Percentiles rank a stretch among this genome's conserved stretches.
phyloP scores from a whole-genome alignment of 2,329 filamentous ascomycete species.

The Dendrostoma leiphaemia region DNA sequence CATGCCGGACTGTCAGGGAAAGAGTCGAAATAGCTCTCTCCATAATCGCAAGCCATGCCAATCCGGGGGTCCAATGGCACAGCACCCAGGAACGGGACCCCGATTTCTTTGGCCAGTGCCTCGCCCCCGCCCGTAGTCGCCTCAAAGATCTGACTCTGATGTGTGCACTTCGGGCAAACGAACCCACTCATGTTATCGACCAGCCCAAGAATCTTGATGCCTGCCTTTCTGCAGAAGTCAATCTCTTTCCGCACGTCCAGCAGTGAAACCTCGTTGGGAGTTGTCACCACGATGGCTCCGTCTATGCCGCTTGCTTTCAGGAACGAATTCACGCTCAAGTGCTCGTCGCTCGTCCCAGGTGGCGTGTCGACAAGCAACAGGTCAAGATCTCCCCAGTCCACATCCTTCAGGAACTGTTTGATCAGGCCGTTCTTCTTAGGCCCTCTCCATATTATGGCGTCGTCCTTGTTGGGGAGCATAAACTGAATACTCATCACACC shows the following conservation, averaged over 20 bases:
- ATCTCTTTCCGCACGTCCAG: slow-evolving; percentile 96
- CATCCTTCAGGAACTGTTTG: slow-evolving; percentile 96
- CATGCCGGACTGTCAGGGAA: slow-evolving; percentile 94
- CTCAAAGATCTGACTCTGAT: slow-evolving; percentile 81
- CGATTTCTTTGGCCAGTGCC: slow-evolving; percentile 79
- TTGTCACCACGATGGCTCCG: slow-evolving; percentile 89
- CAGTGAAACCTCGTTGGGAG: slow-evolving; percentile 89
- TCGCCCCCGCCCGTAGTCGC: slow-evolving; percentile 86
- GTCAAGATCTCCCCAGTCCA: slow-evolving; percentile 95
- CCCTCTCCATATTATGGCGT: slow-evolving; percentile 95
- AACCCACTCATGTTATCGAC: slow-evolving; percentile 99
- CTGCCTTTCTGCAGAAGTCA: slow-evolving; percentile 94
- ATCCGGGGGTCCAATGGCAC: slow-evolving; percentile 93
- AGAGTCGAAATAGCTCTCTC: slow-evolving; percentile 93
- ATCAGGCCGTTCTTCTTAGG: slow-evolving; percentile 99
- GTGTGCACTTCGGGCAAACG: slow-evolving; percentile 88
- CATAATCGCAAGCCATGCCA: slow-evolving; percentile 94
- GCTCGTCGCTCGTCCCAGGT: slow-evolving; percentile 92
- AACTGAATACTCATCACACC: slow-evolving; percentile 98
- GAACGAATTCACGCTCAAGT: slow-evolving; percentile 89
- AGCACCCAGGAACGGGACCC: slow-evolving; percentile 81
- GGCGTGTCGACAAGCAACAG: slow-evolving; percentile 94
- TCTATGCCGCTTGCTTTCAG: slow-evolving; percentile 90
- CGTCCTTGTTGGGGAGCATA: slow-evolving; percentile 90
- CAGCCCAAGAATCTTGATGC: slow-evolving; percentile 81